Evolutionary conservation across 768 basidiomycete species (phyloP).

Genomic region (Lactarius vividus): DNA sequence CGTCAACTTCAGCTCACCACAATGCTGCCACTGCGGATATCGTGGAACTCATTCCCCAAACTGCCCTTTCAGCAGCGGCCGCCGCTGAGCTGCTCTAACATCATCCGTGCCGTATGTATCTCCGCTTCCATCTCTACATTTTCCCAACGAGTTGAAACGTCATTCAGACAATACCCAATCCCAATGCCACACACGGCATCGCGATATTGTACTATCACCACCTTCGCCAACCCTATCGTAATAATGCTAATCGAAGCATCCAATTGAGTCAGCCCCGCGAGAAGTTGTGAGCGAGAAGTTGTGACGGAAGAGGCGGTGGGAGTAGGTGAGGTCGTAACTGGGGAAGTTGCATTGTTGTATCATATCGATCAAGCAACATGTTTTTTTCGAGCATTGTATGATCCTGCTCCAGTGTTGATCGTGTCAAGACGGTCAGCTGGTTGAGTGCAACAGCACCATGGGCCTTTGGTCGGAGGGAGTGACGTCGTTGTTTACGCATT

Average conservation of each 20-base stretch:
- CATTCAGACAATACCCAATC: conserved; percentile 1
- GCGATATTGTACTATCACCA: conserved; percentile 28
- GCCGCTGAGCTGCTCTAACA: conserved; percentile 33
- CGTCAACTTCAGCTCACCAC: conserved; percentile 53
- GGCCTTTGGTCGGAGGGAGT: neutral
- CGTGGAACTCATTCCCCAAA: conserved; percentile 51
- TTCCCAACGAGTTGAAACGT: neutral
- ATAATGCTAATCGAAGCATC: conserved; percentile 15
- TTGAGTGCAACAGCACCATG: too few species aligned
- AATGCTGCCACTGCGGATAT: conserved; percentile 70
- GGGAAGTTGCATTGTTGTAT: conserved; percentile 18
- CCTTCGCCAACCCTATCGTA: conserved; percentile 9
- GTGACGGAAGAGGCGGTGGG: neutral
- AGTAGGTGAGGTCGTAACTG: neutral
- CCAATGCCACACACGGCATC: conserved; percentile 12
- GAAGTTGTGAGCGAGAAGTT: neutral
- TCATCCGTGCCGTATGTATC: conserved; percentile 4
- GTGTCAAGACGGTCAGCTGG: neutral
- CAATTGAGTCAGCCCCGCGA: conserved; percentile 6
- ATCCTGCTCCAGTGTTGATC: neutral
- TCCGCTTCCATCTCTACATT: neutral
- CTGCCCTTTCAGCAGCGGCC: conserved; percentile 52
- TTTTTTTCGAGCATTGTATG: conserved; percentile 10
- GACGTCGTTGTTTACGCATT: conserved; percentile 18
- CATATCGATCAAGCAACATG: conserved; percentile 19